Base-by-base conservation (phyloP, 2,329 filamentous ascomycete species). In the Penicillium capsulatum region DNA sequence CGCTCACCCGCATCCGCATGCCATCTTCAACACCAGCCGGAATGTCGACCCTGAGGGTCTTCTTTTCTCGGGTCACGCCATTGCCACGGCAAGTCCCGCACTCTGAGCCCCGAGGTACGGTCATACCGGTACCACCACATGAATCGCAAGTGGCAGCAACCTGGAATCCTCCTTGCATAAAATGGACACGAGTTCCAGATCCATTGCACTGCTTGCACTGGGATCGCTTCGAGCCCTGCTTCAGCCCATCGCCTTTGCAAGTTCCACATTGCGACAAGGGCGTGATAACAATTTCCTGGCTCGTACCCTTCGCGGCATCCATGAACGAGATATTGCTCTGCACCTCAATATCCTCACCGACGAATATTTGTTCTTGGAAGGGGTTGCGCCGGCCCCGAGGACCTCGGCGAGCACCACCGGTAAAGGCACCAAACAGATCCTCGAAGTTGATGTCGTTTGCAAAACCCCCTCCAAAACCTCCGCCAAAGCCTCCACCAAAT, bases 311-410 rank as follows among this genome's bases (percentile, higher is more conserved):
- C 7, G 92, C 92, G 5, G 92, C 88, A 61, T 98, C 92, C 81
- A 92, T 86, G 66, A 98, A 98, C 0, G 85, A 89, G 54, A 98
- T 91, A 62, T 80, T 92, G 34, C 87, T 82, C 66, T 95, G 88
- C 16, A 96, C 85, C 64, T 97, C 91, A 57, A 98, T 95, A 63
- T 94, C 89, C 49, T 97, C 89, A 45, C 92, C 92, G n/a, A 95
- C 84, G 53, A 94, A 63, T 14, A 94, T 80, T 53, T 83, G 75
- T 62, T 94, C 84, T 55, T 88, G 79, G 60, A 92, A 92, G 8
- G 85, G 83, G 38, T 76, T 81, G 26, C 77, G 74, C n/a, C 73
- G 69, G 17, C 74, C 71, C 27, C 74, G 42, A 63, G 75, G 52
- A 54, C 75, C 69, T 36, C 77, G 68, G 40, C 75, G 67, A 15